phyloP scores from a whole-genome alignment of 352 stramenopile genomes.

The Blastocystis sp. region DNA sequence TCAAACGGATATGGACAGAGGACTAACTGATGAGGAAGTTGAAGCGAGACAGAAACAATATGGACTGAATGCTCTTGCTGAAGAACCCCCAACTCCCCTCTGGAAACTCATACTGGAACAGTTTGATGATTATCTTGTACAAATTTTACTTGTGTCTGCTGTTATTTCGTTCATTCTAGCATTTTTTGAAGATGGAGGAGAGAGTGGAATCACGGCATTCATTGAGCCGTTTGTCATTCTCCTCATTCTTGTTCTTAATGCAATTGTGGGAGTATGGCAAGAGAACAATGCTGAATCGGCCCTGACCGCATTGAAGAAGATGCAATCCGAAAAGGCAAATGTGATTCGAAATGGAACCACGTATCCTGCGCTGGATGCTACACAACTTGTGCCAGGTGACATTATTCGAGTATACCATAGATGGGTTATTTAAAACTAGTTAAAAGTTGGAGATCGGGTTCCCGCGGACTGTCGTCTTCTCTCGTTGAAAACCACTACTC shows the following conservation, averaged over 20 bases:
- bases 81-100: conserved; percentile 82
- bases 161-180: conserved; percentile 88
- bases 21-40: conserved; percentile 57
- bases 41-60: conserved; percentile 67
- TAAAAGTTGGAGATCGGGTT: conserved; percentile 93
- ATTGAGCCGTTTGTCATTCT: conserved; percentile 95
- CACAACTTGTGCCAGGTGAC: conserved; percentile 91
- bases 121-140: conserved; percentile 85
- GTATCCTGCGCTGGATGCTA: conserved; percentile 76
- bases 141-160: conserved; percentile 92
- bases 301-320: conserved; percentile 43
- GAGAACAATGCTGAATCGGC: conserved; percentile 63
- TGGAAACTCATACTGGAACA: conserved; percentile 94
- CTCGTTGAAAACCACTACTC: conserved; percentile 86
- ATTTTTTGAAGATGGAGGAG: conserved; percentile 77
- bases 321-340: conserved; percentile 60
- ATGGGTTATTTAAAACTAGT: conserved; percentile 45
- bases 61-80: conserved; percentile 84
- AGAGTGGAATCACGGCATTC: conserved; percentile 82
- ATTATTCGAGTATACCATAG: conserved; percentile 78
- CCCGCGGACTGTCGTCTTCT: conserved; percentile 91
- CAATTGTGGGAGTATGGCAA: conserved; percentile 63
- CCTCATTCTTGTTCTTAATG: conserved; percentile 73
- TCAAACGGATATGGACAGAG: conserved; percentile 55
- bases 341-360: conserved; percentile 72